Base-by-base conservation (phyloP, 768 basidiomycete species). In the Suillus sp. region DNA sequence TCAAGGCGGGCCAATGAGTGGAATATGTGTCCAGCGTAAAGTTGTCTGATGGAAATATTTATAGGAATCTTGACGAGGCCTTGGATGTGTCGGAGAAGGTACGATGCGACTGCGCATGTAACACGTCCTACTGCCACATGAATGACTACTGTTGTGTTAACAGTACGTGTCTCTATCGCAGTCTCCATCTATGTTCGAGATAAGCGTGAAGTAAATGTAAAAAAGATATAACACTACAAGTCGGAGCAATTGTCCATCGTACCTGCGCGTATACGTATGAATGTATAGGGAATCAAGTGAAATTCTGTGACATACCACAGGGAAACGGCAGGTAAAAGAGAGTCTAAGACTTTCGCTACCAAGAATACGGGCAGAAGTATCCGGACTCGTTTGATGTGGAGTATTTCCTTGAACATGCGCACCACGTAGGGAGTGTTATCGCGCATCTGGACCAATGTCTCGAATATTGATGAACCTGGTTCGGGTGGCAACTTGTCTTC, bases 1-100 rank as follows among this genome's bases (percentile, higher is more conserved):
- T 93, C 91, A 34, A 93, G 81, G 7, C 91, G 83, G n/a, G 83
- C 85, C 70, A 88, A 81, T 13, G 88, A 86, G 30, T 79, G 77
- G 72, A 91, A 92, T 54, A 84, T 83, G 66, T 87, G 86, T 5
- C 81, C 72, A 3, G 86, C 79, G 70, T 88, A 92, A 71, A 83
- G 81, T 61, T 78, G 81, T 66, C 84, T 86, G 71, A 91, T 86
- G 34, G 83, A 79, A 34, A 72, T 73, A 64, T 86, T 84, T 60
- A 92, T 80, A 1, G 86, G 88, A 20, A 73, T 65, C n/a, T 79
- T 68, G 47, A 88, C 68, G 55, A 68, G 78, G 55, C 64, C 66
- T 63, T 76, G 78, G 50, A 69, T 69, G 65, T 83, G 76, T 37
- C 70, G 68, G 20, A 88, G 72, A 40, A 89, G 42, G 27, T 84